Evolutionary conservation across 768 basidiomycete genomes (phyloP).

Genomic region (Suillus bovinus): DNA sequence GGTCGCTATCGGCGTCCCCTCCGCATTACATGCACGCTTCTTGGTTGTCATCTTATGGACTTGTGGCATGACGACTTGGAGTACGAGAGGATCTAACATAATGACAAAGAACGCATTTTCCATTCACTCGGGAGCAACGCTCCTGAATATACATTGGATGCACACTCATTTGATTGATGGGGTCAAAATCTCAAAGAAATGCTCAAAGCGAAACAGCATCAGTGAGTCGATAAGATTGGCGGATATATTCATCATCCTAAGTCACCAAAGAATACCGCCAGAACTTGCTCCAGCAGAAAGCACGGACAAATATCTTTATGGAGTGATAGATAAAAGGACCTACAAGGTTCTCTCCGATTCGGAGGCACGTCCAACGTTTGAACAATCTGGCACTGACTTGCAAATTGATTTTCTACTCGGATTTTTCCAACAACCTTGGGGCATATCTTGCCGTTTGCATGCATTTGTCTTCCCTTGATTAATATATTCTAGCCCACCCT

Average conservation of each 20-base stretch:
- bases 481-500: neutral
- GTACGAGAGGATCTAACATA: neutral
- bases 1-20: neutral
- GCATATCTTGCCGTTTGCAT: neutral
- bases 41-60: neutral
- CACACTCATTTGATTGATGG: neutral
- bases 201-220: neutral
- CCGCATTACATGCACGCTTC: constrained; percentile 2
- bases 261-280: neutral
- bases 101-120: neutral
- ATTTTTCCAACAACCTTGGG: neutral
- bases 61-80: neutral
- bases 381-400: neutral
- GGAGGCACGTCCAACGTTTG: neutral
- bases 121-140: neutral
- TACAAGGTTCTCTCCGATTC: neutral
- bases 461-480: neutral
- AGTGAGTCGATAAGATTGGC: neutral
- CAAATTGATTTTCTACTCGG: neutral
- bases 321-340: neutral
- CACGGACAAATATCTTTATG: neutral
- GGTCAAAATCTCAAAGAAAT: neutral
- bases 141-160: neutral
- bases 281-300: neutral
- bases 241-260: neutral